Evolutionary conservation across 768 basidiomycete species (phyloP), one percentile per base, ranked within the genome.

Genomic region (Suillus hirtellus): DNA sequence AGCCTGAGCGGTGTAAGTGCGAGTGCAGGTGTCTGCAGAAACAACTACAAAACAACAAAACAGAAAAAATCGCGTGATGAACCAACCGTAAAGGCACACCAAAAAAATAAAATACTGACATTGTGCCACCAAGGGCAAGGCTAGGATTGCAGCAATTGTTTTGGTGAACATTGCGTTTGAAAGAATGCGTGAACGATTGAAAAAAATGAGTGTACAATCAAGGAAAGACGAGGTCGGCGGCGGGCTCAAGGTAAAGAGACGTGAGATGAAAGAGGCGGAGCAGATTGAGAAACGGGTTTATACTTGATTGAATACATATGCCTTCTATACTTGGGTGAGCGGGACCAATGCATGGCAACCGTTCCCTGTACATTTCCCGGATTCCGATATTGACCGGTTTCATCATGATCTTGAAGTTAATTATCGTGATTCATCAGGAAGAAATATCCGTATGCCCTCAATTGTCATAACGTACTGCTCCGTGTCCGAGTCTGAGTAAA

Each of bases 1-100:
- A 3, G 69, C 68, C 63, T 82, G 68, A 46, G 91, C 81, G 64
- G 82, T 86, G 75, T 92, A 91, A 11, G 67, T 72, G 66, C 91
- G 86, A 35, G 80, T 75, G 72, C 91, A 92, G 31, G 43, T 70
- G 69, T 67, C 64, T 21, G 76, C 77, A 7, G 60, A 56, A 66
- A 61, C 70, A 54, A 72, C 73, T 70, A 61, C 38, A 35, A 31
- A 35, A 31, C 15, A 2, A 44, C 50, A 55, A 49, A 61, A 64
- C n/a, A 69, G 63, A 31, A 17, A 60, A 65, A 60, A 42, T 46
- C 42, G 35, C 17, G 17, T 1, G 1, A 5, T 27, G 34, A 40
- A 34, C 11, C 17, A 40, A 37, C 40, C 24, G 40, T 17, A 49
- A 34, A 35, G 15, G 5, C 19, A 34, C 4, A 59, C 4, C 2